These are phyloP conservation scores for Geotrichum klebahnii DNA, from an alignment of 1,139 yeast species.

Conservation along the genomic window DNA sequence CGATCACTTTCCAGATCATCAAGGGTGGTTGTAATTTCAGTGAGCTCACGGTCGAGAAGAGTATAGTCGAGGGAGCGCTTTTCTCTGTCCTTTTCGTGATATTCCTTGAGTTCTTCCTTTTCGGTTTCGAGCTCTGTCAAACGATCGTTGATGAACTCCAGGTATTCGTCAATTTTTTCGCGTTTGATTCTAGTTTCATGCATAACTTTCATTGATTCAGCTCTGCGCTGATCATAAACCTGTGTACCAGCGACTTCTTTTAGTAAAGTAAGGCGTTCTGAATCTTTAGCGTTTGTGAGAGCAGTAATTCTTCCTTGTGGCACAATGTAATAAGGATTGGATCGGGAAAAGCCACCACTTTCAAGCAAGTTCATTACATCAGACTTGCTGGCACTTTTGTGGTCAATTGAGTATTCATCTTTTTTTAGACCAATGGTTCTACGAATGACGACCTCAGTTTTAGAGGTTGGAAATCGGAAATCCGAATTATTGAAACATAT, in stretches of 20 bases:
- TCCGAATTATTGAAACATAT: slow-evolving; percentile 79
- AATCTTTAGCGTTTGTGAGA: slow-evolving; percentile 82
- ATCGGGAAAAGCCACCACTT: slow-evolving; percentile 86
- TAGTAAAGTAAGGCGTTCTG: slow-evolving; percentile 69
- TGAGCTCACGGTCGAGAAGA: slow-evolving; percentile 70
- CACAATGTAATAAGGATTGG: slow-evolving; percentile 92
- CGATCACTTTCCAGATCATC: slow-evolving; percentile 62
- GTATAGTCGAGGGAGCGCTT: slow-evolving; percentile 73
- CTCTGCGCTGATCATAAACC: slow-evolving; percentile 76
- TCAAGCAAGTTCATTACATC: slow-evolving; percentile 82
- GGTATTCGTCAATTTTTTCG: slow-evolving; percentile 69
- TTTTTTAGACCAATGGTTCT: slow-evolving; percentile 90
- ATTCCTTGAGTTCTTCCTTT: slow-evolving; percentile 66
- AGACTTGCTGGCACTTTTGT: slow-evolving; percentile 69
- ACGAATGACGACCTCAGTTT: slow-evolving; percentile 66
- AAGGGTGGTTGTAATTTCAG: slow-evolving; percentile 56
- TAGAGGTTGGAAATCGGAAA: slow-evolving; percentile 65
- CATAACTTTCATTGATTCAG: slow-evolving; percentile 80
- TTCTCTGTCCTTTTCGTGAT: slow-evolving; percentile 61
- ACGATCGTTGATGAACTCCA: slow-evolving; percentile 65
- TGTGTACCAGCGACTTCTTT: slow-evolving; percentile 96
- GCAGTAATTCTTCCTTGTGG: slow-evolving; percentile 88
- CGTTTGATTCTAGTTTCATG: slow-evolving; percentile 63
- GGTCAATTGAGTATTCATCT: slow-evolving; percentile 77
- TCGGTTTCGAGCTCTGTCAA: slow-evolving; percentile 77